Base-by-base conservation (phyloP, 2,329 filamentous ascomycete species). In the Apiospora phragmitis region DNA sequence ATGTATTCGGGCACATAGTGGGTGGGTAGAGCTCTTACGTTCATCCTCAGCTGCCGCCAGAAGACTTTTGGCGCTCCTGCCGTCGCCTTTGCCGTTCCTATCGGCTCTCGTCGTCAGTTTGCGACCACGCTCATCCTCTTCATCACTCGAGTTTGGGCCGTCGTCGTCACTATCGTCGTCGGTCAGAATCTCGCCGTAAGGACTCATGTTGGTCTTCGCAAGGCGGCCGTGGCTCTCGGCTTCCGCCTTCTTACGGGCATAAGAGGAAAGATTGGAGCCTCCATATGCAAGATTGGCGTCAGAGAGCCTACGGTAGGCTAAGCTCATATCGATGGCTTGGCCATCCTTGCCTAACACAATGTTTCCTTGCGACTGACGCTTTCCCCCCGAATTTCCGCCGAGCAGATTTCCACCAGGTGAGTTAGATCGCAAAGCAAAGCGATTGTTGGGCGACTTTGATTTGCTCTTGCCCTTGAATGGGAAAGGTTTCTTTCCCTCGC, bases 31-130 rank as follows among this genome's bases (percentile, higher is more conserved):
- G 42, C 35, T 86, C 92, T 78, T 85, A 93, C 94, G 88, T 79
- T 95, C 93, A 85, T 94, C 91, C 78, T 95, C 92, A 0, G 91
- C 91, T 8, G 92, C 92, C 49, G 91, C 92, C 69, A 95, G 82
- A 70, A 94, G 80, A 76, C 91, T 94, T 45, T 80, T 79, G 32
- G 81, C 81, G 32, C 77, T 77, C 16, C 76, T 79, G 35, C 82
- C 81, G 6, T 78, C 76, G 4, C 76, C 74, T 70, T 81, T 79
- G 42, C 81, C 80, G 68, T 80, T 81, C 16, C 80, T 82, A 55
- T 86, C 85, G 68, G 81, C 82, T 70, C 86, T 82, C 32, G 85
- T 86, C 26, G 82, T 84, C 73, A 85, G 85, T 79, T 88, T 90
- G 74, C 90, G 86, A 26, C 90, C 90, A 73, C 90, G 84, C 51